These are phyloP conservation scores for Ophiocordyceps australis DNA, from an alignment of 2,329 filamentous ascomycete genomes.

Conservation along the genomic window DNA sequence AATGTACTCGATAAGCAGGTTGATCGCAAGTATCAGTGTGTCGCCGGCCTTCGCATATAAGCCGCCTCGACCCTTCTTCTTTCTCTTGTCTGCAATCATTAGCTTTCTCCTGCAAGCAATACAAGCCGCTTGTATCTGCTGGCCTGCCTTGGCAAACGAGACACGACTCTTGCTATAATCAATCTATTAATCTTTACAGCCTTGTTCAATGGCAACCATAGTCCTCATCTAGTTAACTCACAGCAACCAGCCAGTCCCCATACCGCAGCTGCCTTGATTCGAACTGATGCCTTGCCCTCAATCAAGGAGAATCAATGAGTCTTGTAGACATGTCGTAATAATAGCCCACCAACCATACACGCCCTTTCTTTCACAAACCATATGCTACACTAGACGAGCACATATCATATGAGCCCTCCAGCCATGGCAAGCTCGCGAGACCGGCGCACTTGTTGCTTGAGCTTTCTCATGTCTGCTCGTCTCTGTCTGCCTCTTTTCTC, in stretches of 20 bases:
- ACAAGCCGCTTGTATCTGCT: too few relatives aligned
- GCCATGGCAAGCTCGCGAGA: conserved; percentile 10
- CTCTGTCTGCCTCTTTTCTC: conserved; percentile 10
- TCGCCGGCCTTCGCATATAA: not conserved
- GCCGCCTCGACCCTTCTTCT: conserved; percentile 2
- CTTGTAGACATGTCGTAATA: not conserved
- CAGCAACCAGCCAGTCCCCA: not conserved
- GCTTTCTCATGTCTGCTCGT: conserved; percentile 13
- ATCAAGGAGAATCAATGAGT: not conserved
- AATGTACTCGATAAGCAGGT: conserved; percentile 4
- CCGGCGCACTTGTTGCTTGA: conserved; percentile 16
- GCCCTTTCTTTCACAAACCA: not conserved
- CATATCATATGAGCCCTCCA: conserved; percentile 4
- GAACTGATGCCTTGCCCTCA: too few relatives aligned
- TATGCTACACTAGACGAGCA: too few relatives aligned
- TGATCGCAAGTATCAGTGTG: conserved; percentile 2
- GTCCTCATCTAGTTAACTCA: not conserved
- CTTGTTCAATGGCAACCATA: too few relatives aligned
- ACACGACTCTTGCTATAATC: too few relatives aligned
- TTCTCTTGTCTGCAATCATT: not conserved
- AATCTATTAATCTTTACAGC: too few relatives aligned
- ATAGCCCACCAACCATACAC: not conserved
- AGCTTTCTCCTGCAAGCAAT: not conserved
- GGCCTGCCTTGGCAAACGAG: too few relatives aligned
- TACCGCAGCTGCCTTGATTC: not conserved